These are phyloP conservation scores for Lactifluus volemus DNA, from an alignment of 768 basidiomycete genomes.

Conservation along the genomic window DNA sequence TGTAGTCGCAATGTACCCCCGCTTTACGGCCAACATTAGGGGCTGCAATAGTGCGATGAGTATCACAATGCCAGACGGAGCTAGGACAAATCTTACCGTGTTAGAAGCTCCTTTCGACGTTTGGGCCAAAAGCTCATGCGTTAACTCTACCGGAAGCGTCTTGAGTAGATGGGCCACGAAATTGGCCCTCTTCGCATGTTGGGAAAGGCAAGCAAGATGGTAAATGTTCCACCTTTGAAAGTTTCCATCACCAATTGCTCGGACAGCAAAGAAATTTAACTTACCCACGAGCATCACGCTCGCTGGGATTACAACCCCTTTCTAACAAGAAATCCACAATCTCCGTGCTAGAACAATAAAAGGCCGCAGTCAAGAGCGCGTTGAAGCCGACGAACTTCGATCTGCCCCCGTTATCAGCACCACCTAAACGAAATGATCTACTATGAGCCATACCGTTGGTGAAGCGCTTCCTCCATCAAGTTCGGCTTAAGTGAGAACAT, in stretches of 20 bases:
- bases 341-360: slow-evolving; percentile 22
- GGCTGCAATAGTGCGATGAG: slow-evolving; percentile 31
- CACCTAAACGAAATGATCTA: not conserved
- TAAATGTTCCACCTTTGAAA: slow-evolving; percentile 46
- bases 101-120: slow-evolving; percentile 38
- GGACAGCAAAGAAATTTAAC: slow-evolving; percentile 9
- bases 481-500: slow-evolving; percentile 37
- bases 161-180: slow-evolving; percentile 36
- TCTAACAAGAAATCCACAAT: slow-evolving; percentile 44
- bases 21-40: slow-evolving; percentile 43
- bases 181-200: slow-evolving; percentile 22
- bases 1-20: slow-evolving; percentile 25
- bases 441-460: slow-evolving; percentile 32
- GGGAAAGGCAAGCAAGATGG: slow-evolving; percentile 35
- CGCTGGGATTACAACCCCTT: slow-evolving; percentile 37
- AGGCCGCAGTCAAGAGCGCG: slow-evolving; percentile 36
- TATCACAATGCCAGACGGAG: not conserved
- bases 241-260: not conserved
- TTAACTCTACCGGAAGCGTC: slow-evolving; percentile 44
- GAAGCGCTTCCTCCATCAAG: slow-evolving; percentile 34
- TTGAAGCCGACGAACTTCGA: slow-evolving; percentile 41
- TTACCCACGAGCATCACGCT: slow-evolving; percentile 39
- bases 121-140: slow-evolving; percentile 35
- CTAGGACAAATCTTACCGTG: slow-evolving; percentile 31
- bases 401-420: slow-evolving; percentile 24